Conservation (phyloP, 208 protist genomes). For the Crithidia mellificae region DNA sequence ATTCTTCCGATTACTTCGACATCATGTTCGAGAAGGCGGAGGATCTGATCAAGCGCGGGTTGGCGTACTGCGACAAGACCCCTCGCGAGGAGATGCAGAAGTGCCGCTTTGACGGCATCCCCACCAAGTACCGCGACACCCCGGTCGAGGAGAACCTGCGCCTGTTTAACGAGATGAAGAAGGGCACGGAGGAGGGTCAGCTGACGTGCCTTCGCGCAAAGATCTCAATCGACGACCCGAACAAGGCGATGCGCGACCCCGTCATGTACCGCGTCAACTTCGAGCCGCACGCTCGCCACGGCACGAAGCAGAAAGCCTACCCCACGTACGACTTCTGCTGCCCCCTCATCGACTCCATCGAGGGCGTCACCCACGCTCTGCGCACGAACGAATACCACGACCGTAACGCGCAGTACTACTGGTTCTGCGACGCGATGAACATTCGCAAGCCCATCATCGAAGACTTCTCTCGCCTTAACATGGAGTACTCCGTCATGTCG, state of each 20-base stretch:
- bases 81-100: constrained; percentile 94
- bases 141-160: constrained; percentile 95
- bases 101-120: constrained; percentile 89
- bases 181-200: constrained; percentile 82
- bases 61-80: constrained; percentile 98
- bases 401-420: constrained; percentile 97
- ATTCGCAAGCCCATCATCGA: constrained; percentile 91
- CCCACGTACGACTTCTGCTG: constrained; percentile 99
- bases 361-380: constrained; percentile 99
- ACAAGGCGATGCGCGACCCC: constrained; percentile 97
- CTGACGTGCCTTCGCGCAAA: constrained; percentile 96
- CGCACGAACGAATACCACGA: constrained; percentile 99
- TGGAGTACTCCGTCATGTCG: constrained; percentile 98
- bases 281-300: constrained; percentile 92
- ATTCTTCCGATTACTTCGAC: constrained; percentile 98
- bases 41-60: constrained; percentile 88
- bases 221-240: constrained; percentile 95
- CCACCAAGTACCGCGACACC: constrained; percentile 87
- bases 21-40: constrained; percentile 90
- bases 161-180: constrained; percentile 96
- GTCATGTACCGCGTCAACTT: constrained; percentile 96
- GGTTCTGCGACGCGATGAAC: constrained; percentile 93
- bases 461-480: constrained; percentile 98
- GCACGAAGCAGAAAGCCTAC: constrained; percentile 93
- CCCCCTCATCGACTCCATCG: constrained; percentile 98